Conservation (phyloP, 208 protist genomes). For the Leishmania martiniquensis region DNA sequence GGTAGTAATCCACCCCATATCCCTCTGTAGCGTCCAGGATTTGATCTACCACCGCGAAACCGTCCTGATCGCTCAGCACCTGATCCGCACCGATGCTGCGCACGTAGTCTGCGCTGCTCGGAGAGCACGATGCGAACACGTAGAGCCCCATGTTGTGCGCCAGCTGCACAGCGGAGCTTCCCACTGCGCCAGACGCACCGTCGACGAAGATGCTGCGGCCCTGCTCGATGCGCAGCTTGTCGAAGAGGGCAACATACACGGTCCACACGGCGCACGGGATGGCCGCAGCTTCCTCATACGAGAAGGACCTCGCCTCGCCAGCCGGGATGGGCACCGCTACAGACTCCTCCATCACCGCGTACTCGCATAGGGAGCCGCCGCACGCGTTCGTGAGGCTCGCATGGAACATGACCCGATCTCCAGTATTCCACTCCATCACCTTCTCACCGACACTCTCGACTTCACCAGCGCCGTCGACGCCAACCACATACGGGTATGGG, state of each 20-base stretch:
- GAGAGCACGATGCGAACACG: conserved; percentile 70
- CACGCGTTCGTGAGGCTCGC: conserved; percentile 26
- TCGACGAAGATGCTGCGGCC: conserved; percentile 78
- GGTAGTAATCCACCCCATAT: conserved; percentile 76
- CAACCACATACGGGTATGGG: conserved; percentile 61
- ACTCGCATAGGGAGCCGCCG: conserved; percentile 73
- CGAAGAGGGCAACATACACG: conserved; percentile 73
- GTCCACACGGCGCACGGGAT: conserved; percentile 68
- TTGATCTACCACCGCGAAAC: conserved; percentile 34
- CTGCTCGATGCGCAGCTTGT: conserved; percentile 69
- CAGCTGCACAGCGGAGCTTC: conserved; percentile 75
- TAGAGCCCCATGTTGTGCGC: conserved; percentile 65
- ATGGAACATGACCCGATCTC: conserved; percentile 68
- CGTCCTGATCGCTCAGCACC: conserved; percentile 68
- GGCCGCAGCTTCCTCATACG: conserved; percentile 68
- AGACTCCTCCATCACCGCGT: conserved; percentile 55
- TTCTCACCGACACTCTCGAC: conserved; percentile 56
- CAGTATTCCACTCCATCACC: conserved; percentile 27
- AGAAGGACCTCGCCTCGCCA: conserved; percentile 28
- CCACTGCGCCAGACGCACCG: conserved; percentile 75
- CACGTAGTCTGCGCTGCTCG: conserved; percentile 51
- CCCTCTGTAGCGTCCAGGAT: conserved; percentile 26
- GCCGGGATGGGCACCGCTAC: conserved; percentile 47
- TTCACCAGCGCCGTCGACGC: conserved; percentile 55
- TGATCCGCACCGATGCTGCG: conserved; percentile 59